These are phyloP conservation scores for Arabidopsis thaliana DNA, from an alignment of 345 rosid genomes.

Conservation along the genomic window TAIR10.1 NC_003070.9:1852001-1852500, in stretches of 20 bases:
- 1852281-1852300: background rate
- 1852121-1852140: background rate
- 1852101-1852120: background rate
- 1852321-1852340: conserved; percentile 7
- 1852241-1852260: conserved; percentile 8
- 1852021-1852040: background rate
- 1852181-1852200: background rate
- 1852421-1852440: too few species aligned
- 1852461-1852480: too few species aligned
- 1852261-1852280: background rate
- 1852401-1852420: too few species aligned
- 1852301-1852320: background rate
- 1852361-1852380: background rate
- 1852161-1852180: background rate
- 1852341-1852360: background rate
- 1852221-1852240: background rate
- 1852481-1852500: too few species aligned
- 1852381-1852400: too few species aligned
- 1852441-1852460: too few species aligned
- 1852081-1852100: background rate
- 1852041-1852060: conserved; percentile 1
- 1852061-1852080: background rate
- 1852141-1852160: background rate
- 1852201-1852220: background rate
- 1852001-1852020: conserved; percentile 2